Evolutionary conservation across 306 rosid species (phyloP), one percentile per base, ranked within the genome.

Genomic region (Begonia fuchsioides): DNA sequence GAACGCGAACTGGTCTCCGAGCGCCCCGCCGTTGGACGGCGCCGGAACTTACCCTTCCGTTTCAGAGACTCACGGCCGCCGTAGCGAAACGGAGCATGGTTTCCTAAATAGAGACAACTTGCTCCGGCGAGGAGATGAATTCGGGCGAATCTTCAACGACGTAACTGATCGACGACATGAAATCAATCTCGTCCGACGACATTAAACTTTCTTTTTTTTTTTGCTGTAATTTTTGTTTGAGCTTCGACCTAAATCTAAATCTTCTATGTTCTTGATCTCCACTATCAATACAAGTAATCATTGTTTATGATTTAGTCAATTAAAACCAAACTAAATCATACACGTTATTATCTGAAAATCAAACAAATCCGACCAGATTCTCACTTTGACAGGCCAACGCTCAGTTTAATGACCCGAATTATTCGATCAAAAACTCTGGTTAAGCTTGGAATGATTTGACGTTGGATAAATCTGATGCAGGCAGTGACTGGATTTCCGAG

Each of bases 1-100:
- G 68, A 67, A 48, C 65, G 50, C 48, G 66, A 72, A 64, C 47
- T 67, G 75, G 68, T 55, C 68, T 2, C 54, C 71, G 14, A 74
- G 66, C 13, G 76, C 82, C 0, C 76, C 84, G 9, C 35, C 35
- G 35, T 26, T 26, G 35, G 35, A 26, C 35, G 7, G 35, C 35
- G 70, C 78, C 13, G 49, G 52, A 1, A 39, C 12, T 46, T 4
- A 50, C 49, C 72, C 55, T 3, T 2, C 47, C 50, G 5, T 51
- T 12, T 15, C 66, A 32, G 54, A 39, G 44, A 19, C 59, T 26
- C 58, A 58, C 0, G 63, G 35, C 35, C 8, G 8, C 35, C 35
- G 35, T 38, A 49, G 48, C 0, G 50, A 53, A 52, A 17, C 59
- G 7, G 64, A 54, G 47, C 39, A 43, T 20, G 2, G 12, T 39